Conservation (phyloP, 176 grass and related monocot genomes). For the Zea luxurians region DNA sequence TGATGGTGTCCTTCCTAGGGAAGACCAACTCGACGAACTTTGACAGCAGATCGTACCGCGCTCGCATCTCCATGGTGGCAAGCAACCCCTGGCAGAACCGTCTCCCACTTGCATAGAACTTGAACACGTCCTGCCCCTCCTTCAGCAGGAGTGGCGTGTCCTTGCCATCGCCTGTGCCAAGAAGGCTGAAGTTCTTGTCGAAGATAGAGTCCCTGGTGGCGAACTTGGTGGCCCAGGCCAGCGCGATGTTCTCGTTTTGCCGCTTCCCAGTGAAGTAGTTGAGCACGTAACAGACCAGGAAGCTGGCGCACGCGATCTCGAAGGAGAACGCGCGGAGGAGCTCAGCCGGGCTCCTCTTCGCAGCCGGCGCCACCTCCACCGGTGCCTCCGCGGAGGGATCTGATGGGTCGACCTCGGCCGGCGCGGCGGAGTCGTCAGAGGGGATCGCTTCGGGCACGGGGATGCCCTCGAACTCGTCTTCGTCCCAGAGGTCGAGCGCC, state of each 20-base stretch:
- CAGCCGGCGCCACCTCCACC: slow-evolving; percentile 37
- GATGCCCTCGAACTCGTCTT: slow-evolving; percentile 99
- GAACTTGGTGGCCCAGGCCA: slow-evolving; percentile 92
- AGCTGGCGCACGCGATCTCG: slow-evolving; percentile 81
- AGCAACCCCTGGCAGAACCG: slow-evolving; percentile 93
- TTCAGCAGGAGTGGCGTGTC: slow-evolving; percentile 89
- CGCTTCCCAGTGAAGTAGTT: slow-evolving; percentile 93
- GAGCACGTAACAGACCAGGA: slow-evolving; percentile 89
- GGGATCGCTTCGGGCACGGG: slow-evolving; percentile 37
- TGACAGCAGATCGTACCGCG: slow-evolving; percentile 79
- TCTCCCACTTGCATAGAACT: slow-evolving; percentile 95
- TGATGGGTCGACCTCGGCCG: slow-evolving; percentile 25
- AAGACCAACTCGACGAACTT: slow-evolving; percentile 66
- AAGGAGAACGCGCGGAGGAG: slow-evolving; percentile 62
- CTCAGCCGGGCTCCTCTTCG: slow-evolving; percentile 6
- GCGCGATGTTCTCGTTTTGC: slow-evolving; percentile 85
- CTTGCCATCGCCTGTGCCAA: slow-evolving; percentile 85
- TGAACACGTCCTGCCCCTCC: slow-evolving; percentile 96
- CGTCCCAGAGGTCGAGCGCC: slow-evolving; percentile 83
- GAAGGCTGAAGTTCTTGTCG: slow-evolving; percentile 96
- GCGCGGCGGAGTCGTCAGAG: slow-evolving; percentile 22
- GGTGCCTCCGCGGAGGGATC: slow-evolving; percentile 41
- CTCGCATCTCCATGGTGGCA: slow-evolving; percentile 89
- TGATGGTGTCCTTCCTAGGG: slow-evolving; percentile 75
- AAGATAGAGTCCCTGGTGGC: slow-evolving; percentile 84